Evolutionary conservation across 257 asterid species (phyloP), one percentile per base, ranked within the genome.

Genomic region (Cordia subcordata): DNA sequence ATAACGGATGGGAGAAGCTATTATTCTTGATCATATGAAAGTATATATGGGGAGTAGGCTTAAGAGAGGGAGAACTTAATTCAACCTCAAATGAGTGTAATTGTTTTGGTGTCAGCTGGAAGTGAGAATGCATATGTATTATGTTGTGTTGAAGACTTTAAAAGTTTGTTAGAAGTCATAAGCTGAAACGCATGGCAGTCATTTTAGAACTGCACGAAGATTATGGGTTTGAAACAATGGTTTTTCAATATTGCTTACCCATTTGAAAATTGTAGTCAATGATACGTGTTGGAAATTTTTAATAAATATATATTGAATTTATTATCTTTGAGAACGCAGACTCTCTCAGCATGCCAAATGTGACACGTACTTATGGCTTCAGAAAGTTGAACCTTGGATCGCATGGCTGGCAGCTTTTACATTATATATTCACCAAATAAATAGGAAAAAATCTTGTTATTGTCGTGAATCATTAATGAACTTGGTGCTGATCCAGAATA

Each of bases 171-270:
- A 8, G 52, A 66, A 52, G 72, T 50, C 61, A 17, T 27, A 57
- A 53, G 68, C 58, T 23, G 60, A 62, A 62, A 65, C 61, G 57
- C 61, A 54, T 61, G 70, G 80, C 80, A 53, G 73, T 57, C 80
- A 62, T 53, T 70, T 66, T 53, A 70, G 68, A 74, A 69, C 14
- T 63, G 16, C 45, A 53, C 21, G 49, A 58, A 46, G 39, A 45
- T 32, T 27, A 11, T 37, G n/a, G 39, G 4, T 58, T 32, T 47
- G 68, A 16, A 54, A 6, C 10, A 42, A 55, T 58, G 32, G 53
- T 10, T 42, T 27, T 42, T 10, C 10, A 3, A n/a, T 42, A 3
- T 42, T 14, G 47, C 2, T 42, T 11, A 42, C 4, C 1, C 15
- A 2, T 2, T 42, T 10, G 10, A 42, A 42, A 42, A 2, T 42